A percentile compares a stretch with the other conserved stretches of the same genome.
These are phyloP conservation scores for Diaporthe sp. DNA, from an alignment of 2,329 filamentous ascomycete genomes.

Conservation along the genomic window DNA sequence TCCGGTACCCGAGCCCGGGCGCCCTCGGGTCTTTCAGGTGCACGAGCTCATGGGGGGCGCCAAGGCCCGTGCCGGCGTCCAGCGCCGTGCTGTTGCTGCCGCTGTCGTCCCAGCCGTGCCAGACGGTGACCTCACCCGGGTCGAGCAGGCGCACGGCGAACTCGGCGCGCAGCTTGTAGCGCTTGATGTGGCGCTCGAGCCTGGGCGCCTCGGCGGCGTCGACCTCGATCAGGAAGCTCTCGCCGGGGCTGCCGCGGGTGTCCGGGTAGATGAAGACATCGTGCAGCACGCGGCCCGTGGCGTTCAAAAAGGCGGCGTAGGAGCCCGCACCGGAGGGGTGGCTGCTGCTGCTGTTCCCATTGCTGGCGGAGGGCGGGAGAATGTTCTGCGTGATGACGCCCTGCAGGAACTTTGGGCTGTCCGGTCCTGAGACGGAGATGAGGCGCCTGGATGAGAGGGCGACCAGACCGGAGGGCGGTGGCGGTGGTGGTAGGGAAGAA, in stretches of 20 bases:
- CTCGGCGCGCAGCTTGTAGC: slow-evolving; percentile 89
- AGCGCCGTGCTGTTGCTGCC: slow-evolving; percentile 46
- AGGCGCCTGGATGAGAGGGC: slow-evolving; percentile 81
- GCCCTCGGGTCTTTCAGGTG: slow-evolving; percentile 55
- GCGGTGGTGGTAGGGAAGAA: slow-evolving; percentile 51
- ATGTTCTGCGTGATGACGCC: slow-evolving; percentile 86
- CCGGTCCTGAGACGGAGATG: slow-evolving; percentile 82
- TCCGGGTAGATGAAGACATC: slow-evolving; percentile 91
- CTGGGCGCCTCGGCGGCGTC: slow-evolving; percentile 75
- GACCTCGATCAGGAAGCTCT: slow-evolving; percentile 84
- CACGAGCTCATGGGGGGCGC: slow-evolving; percentile 30
- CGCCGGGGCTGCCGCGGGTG: slow-evolving; percentile 51
- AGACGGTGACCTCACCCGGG: slow-evolving; percentile 75
- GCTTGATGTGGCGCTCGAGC: slow-evolving; percentile 80
- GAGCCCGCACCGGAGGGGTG: slow-evolving; percentile 62
- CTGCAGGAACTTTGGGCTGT: slow-evolving; percentile 88
- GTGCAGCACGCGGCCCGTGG: slow-evolving; percentile 85
- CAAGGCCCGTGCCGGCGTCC: slow-evolving; percentile 43
- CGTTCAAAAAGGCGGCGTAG: slow-evolving; percentile 89
- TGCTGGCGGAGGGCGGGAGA: slow-evolving; percentile 53
- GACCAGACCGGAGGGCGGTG: slow-evolving; percentile 63
- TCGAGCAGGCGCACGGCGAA: slow-evolving; percentile 77
- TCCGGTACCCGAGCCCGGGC: slow-evolving; percentile 59
- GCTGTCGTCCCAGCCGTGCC: slow-evolving; percentile 79
- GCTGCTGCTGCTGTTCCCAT: slow-evolving; percentile 42